Evolutionary conservation across 2,329 filamentous ascomycete species (phyloP).

Genomic region (Sarocladium brachiariae): DNA sequence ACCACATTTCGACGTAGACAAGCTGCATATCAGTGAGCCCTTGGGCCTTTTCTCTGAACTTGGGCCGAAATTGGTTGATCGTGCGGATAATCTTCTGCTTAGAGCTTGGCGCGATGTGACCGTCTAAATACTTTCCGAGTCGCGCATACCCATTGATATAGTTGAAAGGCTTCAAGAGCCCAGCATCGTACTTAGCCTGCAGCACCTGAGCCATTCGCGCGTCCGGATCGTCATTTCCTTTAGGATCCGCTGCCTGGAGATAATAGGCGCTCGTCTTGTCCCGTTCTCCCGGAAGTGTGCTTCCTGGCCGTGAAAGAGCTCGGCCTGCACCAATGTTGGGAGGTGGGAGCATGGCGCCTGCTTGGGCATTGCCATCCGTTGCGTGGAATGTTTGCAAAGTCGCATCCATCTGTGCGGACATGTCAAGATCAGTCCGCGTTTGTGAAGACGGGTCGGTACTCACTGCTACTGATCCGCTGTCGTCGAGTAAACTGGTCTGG

Average conservation of each 20-base stretch:
- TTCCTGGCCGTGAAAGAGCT: conserved; percentile 53
- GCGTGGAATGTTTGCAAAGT: conserved; percentile 2
- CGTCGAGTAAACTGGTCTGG: conserved; percentile 84
- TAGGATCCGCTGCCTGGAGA: conserved; percentile 91
- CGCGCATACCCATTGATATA: conserved; percentile 95
- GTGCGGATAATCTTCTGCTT: conserved; percentile 90
- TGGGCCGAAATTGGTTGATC: conserved; percentile 86
- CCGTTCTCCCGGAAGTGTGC: conserved; percentile 59
- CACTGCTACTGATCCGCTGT: conserved; percentile 47
- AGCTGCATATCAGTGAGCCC: conserved; percentile 88
- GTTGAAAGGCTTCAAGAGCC: conserved; percentile 92
- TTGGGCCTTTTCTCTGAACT: conserved; percentile 93
- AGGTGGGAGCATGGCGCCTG: conserved; percentile 41
- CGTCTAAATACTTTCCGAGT: conserved; percentile 85
- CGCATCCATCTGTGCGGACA: conserved; percentile 30
- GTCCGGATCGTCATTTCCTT: conserved; percentile 76
- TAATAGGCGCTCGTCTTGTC: conserved; percentile 73
- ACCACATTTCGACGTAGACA: conserved; percentile 97
- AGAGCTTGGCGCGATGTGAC: conserved; percentile 71
- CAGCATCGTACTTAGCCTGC: conserved; percentile 92
- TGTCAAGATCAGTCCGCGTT: conserved; percentile 37
- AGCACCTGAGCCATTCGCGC: conserved; percentile 93
- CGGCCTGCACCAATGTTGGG: conserved; percentile 39
- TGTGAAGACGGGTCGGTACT: conserved; percentile 50
- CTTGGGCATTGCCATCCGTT: conserved; percentile 16